Percentiles rank a stretch among this genome's conserved stretches.
phyloP scores from a whole-genome alignment of 176 grass and related monocot genomes.

The Melocanna baccifera region DNA sequence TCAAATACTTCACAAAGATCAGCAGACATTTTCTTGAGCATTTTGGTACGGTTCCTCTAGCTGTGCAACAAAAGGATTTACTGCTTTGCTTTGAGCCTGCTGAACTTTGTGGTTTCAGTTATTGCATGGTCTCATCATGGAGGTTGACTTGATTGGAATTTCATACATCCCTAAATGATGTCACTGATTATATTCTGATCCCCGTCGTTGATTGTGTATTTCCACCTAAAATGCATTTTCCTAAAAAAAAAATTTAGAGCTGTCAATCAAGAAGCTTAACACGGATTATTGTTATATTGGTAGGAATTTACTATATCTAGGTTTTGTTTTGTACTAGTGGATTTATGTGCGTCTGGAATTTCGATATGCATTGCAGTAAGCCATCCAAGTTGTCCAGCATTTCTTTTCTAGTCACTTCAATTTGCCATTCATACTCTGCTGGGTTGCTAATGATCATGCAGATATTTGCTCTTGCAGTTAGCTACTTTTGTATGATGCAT shows the following conservation, averaged over 20 bases:
- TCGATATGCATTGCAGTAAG: background rate
- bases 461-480: background rate
- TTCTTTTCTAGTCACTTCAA: background rate
- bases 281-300: background rate
- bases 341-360: background rate
- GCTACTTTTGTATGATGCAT: background rate
- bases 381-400: background rate
- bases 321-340: background rate
- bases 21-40: background rate
- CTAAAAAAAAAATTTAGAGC: no score
- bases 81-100: no score
- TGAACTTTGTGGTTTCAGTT: no score
- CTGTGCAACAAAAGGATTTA: background rate
- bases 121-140: no score
- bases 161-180: background rate
- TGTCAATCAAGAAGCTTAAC: background rate
- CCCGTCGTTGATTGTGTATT: background rate
- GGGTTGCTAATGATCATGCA: constrained; percentile 15
- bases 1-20: background rate
- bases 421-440: background rate
- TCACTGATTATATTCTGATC: background rate
- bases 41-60: background rate
- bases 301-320: background rate
- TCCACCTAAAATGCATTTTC: background rate
- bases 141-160: background rate